Evolutionary conservation across 2,329 filamentous ascomycete genomes (phyloP), one percentile per base, ranked within the genome.

Genomic region (Calonectria pauciramosa): DNA sequence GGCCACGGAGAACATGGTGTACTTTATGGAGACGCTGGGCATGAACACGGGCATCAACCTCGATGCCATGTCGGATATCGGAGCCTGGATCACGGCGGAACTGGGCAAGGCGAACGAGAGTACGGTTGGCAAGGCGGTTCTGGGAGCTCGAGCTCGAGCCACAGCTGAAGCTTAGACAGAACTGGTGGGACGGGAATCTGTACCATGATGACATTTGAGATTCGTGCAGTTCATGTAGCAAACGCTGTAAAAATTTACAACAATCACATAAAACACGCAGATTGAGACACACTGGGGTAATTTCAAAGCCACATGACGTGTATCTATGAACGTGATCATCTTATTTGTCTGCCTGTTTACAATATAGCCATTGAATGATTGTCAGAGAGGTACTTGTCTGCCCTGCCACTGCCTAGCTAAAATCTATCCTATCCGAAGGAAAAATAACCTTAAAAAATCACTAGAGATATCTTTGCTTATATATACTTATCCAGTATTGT

Each of bases 1-100:
- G 16, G 93, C 94, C 1, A 96, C 95, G 0, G 95, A 98, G 85
- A 94, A 97, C 82, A 86, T 97, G 85, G 93, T 97, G 2, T 95
- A 96, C 82, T 93, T 94, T 75, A 86, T 95, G 82, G 92, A 95
- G 82, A 94, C 91, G 75, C 83, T 96, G 70, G 95, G 95, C 0
- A 92, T 95, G 86, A 87, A 92, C 52, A 96, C 95, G 0, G 95
- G 94, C 0, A 90, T 97, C 1, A 90, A 95, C 82, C 77, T 95
- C 73, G 90, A 93, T 75, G 90, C 89, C 54, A 85, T 96, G 68
- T 89, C 90, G 44, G 90, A 93, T 73, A 91, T 95, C 69, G 95
- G 95, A 0, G 87, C 89, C 18, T 96, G 94, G 94, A 95, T 96
- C 72, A 91, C 91, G 4, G 83, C 83, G 20, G 89, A 93, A 84